phyloP scores from a whole-genome alignment of 257 asterid genomes.

The Scutellaria galericulata region DNA sequence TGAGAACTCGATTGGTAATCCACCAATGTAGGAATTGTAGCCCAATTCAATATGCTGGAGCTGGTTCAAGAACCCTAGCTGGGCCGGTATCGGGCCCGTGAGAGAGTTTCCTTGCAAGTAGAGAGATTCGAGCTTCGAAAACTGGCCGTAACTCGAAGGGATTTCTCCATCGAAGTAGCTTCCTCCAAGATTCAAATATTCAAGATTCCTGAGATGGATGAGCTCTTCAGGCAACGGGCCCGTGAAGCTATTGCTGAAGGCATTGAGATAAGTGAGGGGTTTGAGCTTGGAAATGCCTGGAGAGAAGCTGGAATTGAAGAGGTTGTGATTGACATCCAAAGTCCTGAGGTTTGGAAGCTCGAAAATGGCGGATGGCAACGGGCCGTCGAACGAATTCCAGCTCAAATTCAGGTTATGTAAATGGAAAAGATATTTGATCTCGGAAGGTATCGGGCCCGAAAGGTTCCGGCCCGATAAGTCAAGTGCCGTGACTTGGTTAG shows the following conservation, averaged over 20 bases:
- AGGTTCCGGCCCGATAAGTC: conserved; percentile 76
- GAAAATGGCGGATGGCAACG: conserved; percentile 55
- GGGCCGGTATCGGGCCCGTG: conserved; percentile 63
- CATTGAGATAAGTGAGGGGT: conserved; percentile 56
- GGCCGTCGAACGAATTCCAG: conserved; percentile 66
- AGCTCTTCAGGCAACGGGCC: conserved; percentile 74
- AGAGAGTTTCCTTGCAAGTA: conserved; percentile 73
- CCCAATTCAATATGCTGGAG: conserved; percentile 80
- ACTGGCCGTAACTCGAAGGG: conserved; percentile 61
- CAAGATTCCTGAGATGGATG: conserved; percentile 55
- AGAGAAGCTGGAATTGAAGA: conserved; percentile 70
- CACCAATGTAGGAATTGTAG: conserved; percentile 59
- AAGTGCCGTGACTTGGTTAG: conserved; percentile 50
- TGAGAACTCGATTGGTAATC: conserved; percentile 57
- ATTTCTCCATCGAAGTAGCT: conserved; percentile 76
- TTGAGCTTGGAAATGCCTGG: conserved; percentile 61
- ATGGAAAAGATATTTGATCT: conserved; percentile 50
- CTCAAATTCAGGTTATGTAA: conserved; percentile 74
- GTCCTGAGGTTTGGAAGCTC: conserved; percentile 59
- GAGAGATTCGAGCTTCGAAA: conserved; percentile 51
- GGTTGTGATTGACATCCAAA: conserved; percentile 73
- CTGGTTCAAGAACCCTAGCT: conserved; percentile 50
- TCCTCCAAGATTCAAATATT: conserved; percentile 86
- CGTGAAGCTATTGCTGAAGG: conserved; percentile 75
- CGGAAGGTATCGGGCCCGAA: conserved; percentile 66